These are phyloP conservation scores for Daldinia concentrica DNA, from an alignment of 495 filamentous ascomycete species.

Conservation along the genomic window DNA sequence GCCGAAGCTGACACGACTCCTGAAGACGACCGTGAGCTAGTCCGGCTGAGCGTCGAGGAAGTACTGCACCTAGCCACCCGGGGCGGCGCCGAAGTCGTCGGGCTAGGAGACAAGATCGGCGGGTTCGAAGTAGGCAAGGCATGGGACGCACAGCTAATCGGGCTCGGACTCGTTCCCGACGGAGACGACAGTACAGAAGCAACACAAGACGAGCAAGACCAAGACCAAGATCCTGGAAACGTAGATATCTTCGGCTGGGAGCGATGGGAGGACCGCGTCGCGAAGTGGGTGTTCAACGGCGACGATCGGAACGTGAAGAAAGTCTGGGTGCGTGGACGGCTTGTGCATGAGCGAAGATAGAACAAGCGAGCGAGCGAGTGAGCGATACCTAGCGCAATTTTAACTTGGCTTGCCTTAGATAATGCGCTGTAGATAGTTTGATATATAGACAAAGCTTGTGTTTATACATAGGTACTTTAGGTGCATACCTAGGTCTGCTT, in stretches of 20 bases:
- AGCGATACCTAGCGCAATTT: not conserved
- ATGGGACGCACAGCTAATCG: conserved; percentile 86
- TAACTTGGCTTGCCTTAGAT: not conserved
- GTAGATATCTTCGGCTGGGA: conserved; percentile 92
- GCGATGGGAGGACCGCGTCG: conserved; percentile 75
- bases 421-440: not conserved
- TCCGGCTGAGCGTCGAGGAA: conserved; percentile 82
- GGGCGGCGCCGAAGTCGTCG: conserved; percentile 81
- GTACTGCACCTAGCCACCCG: conserved; percentile 84
- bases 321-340: conserved; percentile 82
- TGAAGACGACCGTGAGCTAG: conserved; percentile 44
- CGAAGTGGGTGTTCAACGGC: conserved; percentile 90
- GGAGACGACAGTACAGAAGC: conserved; percentile 17
- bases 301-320: conserved; percentile 82
- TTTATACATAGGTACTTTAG: not conserved
- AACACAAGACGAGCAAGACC: conserved; percentile 36
- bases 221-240: conserved; percentile 48
- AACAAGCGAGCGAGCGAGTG: not conserved
- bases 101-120: conserved; percentile 73
- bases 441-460: not conserved
- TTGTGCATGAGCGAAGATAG: conserved; percentile 69
- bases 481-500: not conserved
- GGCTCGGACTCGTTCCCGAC: conserved; percentile 58
- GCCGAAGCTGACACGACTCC: conserved; percentile 29
- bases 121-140: conserved; percentile 85